These are phyloP conservation scores for Turnera subulata DNA, from an alignment of 345 rosid genomes.

Conservation along the genomic window DNA sequence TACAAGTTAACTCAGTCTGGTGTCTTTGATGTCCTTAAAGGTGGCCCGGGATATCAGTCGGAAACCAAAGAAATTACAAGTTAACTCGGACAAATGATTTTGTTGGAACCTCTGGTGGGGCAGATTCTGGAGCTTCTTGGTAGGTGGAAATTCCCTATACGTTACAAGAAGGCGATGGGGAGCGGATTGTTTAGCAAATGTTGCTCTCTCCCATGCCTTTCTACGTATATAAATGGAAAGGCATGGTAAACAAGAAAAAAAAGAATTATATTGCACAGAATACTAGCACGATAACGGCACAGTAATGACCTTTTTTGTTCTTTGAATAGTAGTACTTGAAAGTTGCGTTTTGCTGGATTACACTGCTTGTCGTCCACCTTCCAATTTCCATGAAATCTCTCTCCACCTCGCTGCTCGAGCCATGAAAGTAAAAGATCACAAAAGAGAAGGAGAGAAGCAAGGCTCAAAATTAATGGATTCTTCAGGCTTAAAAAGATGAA, in stretches of 20 bases:
- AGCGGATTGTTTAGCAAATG: no score
- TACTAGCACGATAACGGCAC: background rate
- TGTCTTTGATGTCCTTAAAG: no score
- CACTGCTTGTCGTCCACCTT: background rate
- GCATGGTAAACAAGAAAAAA: background rate
- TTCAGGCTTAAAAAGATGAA: background rate
- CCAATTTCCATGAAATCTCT: background rate
- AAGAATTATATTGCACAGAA: no score
- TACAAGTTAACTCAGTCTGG: no score
- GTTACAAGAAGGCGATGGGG: no score
- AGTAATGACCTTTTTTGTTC: background rate
- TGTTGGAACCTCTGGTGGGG: no score
- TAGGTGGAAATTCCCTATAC: no score
- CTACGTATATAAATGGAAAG: background rate
- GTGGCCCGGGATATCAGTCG: no score
- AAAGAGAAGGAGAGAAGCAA: background rate
- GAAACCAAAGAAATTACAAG: no score
- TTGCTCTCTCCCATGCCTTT: no score
- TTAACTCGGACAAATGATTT: no score
- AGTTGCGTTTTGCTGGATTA: conserved; percentile 9
- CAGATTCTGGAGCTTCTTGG: no score
- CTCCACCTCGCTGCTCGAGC: conserved; percentile 8
- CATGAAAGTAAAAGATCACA: background rate
- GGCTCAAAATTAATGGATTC: background rate
- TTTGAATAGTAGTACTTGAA: background rate